Percentiles rank a stretch among this genome's conserved stretches.
phyloP scores from a whole-genome alignment of 164 flowering plant genomes.

The Litsea cubeba region DNA sequence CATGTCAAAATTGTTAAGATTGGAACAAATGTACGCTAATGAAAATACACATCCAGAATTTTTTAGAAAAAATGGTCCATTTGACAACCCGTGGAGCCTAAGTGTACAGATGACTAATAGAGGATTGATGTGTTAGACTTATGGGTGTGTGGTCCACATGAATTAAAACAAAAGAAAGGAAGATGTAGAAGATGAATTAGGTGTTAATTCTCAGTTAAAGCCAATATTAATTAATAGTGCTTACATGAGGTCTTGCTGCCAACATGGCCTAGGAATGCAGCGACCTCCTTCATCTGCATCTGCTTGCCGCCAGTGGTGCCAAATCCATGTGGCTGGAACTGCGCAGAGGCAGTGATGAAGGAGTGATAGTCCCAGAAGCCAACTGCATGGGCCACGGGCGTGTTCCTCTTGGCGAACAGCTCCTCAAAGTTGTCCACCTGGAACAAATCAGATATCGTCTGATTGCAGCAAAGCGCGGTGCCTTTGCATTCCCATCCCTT shows the following conservation, averaged over 20 bases:
- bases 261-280: conserved; percentile 87
- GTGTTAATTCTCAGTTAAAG: too few species aligned
- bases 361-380: conserved; percentile 85
- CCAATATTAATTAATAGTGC: background rate
- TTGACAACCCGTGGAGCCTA: too few species aligned
- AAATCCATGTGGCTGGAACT: conserved; percentile 69
- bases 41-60: background rate
- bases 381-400: conserved; percentile 79
- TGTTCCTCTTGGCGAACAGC: conserved; percentile 74
- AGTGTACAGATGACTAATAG: too few species aligned
- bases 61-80: too few species aligned
- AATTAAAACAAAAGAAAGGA: too few species aligned
- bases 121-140: too few species aligned
- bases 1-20: background rate
- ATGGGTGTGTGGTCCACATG: too few species aligned
- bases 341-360: conserved; percentile 61
- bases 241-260: conserved; percentile 80
- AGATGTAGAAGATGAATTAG: too few species aligned
- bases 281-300: conserved; percentile 72
- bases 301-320: conserved; percentile 82
- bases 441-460: conserved; percentile 72
- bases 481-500: conserved; percentile 75
- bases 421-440: conserved; percentile 76
- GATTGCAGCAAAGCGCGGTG: conserved; percentile 65
- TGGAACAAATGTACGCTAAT: background rate